Evolutionary conservation across 208 protist genomes (phyloP).

Genomic region (Trypanosoma grayi): DNA sequence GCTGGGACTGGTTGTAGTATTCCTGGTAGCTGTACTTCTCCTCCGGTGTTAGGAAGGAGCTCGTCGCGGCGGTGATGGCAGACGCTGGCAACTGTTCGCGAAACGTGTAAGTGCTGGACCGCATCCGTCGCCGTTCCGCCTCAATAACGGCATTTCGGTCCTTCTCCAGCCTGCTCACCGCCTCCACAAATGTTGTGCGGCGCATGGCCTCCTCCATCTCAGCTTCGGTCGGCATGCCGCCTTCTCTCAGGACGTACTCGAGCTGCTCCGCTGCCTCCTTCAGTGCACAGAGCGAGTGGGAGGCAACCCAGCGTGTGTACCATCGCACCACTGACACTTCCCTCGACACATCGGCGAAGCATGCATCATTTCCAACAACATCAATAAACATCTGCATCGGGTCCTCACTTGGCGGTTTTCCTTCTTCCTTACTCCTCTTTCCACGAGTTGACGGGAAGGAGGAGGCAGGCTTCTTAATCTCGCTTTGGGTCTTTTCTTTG

Average conservation of each 20-base stretch:
- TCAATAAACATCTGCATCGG: conserved; percentile 51
- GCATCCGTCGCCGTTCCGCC: conserved; percentile 67
- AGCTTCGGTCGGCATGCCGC: conserved; percentile 37
- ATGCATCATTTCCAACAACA: conserved; percentile 15
- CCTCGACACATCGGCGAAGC: conserved; percentile 66
- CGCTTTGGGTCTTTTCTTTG: conserved; percentile 13
- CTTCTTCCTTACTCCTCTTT: background rate
- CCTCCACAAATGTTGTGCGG: conserved; percentile 50
- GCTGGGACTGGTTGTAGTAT: conserved; percentile 83
- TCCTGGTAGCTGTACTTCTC: conserved; percentile 89
- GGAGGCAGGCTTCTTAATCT: background rate
- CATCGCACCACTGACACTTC: conserved; percentile 73
- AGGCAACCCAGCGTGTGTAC: conserved; percentile 83
- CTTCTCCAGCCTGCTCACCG: conserved; percentile 58
- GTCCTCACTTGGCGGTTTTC: conserved; percentile 14
- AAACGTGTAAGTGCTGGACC: conserved; percentile 67
- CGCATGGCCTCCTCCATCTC: conserved; percentile 50
- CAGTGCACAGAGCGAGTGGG: conserved; percentile 72
- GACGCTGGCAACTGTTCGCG: conserved; percentile 46
- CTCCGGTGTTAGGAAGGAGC: conserved; percentile 65
- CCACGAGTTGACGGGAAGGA: background rate
- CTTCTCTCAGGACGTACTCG: conserved; percentile 73
- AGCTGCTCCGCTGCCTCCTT: conserved; percentile 72
- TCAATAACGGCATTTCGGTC: conserved; percentile 66
- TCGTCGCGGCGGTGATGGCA: conserved; percentile 59